phyloP scores from a whole-genome alignment of 306 rosid species.

The Medicago arabica region DNA sequence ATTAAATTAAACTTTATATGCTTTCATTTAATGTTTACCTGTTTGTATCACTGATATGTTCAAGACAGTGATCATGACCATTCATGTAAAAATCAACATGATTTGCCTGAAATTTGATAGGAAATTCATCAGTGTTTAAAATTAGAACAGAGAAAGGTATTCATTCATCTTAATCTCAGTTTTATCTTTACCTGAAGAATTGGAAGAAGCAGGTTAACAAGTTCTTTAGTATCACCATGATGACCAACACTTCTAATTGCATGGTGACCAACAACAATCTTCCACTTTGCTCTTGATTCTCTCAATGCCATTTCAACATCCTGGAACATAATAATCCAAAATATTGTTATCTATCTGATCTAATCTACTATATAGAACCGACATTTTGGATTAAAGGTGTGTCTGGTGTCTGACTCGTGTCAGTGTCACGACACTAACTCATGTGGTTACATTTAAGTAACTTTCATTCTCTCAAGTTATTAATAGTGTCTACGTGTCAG shows the following conservation, averaged over 20 bases:
- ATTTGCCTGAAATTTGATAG: slow-evolving; percentile 47
- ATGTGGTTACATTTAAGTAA: background rate
- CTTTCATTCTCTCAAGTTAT: background rate
- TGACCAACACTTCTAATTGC: slow-evolving; percentile 57
- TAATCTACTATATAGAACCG: background rate
- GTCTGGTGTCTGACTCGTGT: background rate
- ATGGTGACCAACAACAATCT: slow-evolving; percentile 60
- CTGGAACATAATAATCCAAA: slow-evolving; percentile 37
- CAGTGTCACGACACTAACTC: background rate
- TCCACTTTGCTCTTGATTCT: slow-evolving; percentile 52
- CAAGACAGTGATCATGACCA: slow-evolving; percentile 69
- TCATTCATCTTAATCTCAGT: background rate
- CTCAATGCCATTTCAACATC: slow-evolving; percentile 46
- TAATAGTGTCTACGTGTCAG: background rate
- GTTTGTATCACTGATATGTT: slow-evolving; percentile 59
- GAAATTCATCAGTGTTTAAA: slow-evolving; percentile 12
- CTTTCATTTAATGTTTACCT: slow-evolving; percentile 46
- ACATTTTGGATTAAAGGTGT: background rate
- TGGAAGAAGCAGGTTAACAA: slow-evolving; percentile 52
- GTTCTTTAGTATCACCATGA: slow-evolving; percentile 59
- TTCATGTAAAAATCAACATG: slow-evolving; percentile 60
- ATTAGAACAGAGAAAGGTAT: background rate
- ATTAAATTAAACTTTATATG: background rate
- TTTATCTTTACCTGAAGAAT: slow-evolving; percentile 44
- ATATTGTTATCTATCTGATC: background rate